Evolutionary conservation across 2,329 filamentous ascomycete species (phyloP).

Genomic region (Sarocladiaceae sp.): DNA sequence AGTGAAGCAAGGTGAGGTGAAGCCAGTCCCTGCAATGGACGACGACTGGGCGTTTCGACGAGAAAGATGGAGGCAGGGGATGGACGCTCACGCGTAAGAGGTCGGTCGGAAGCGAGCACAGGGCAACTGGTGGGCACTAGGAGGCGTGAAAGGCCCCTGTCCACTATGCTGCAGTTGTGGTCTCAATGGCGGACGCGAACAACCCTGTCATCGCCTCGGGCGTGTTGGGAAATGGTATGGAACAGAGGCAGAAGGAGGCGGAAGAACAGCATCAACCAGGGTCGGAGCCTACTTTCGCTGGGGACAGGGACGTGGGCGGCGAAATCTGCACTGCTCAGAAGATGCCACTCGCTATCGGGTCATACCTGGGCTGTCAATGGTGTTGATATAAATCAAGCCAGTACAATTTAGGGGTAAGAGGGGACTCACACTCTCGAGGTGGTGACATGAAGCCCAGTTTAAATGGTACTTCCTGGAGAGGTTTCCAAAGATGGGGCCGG

Average conservation of each 20-base stretch:
- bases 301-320: not conserved
- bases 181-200: not conserved
- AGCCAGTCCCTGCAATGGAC: not conserved
- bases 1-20: not conserved
- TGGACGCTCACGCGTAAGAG: too few relatives aligned
- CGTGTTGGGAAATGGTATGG: not conserved
- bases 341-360: too few relatives aligned
- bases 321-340: not conserved
- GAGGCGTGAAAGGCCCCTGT: too few relatives aligned
- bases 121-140: too few relatives aligned
- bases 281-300: too few relatives aligned
- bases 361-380: too few relatives aligned
- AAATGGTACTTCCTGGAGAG: not conserved
- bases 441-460: not conserved
- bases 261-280: too few relatives aligned
- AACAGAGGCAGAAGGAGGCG: not conserved
- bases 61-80: not conserved
- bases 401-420: not conserved
- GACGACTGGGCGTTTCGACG: conserved; percentile 3
- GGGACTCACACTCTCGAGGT: not conserved
- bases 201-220: not conserved
- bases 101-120: not conserved
- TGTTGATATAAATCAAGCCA: too few relatives aligned
- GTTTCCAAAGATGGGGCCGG: not conserved
- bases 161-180: not conserved